Evolutionary conservation across 495 filamentous ascomycete species (phyloP).

Genomic region (Zalerion maritima): DNA sequence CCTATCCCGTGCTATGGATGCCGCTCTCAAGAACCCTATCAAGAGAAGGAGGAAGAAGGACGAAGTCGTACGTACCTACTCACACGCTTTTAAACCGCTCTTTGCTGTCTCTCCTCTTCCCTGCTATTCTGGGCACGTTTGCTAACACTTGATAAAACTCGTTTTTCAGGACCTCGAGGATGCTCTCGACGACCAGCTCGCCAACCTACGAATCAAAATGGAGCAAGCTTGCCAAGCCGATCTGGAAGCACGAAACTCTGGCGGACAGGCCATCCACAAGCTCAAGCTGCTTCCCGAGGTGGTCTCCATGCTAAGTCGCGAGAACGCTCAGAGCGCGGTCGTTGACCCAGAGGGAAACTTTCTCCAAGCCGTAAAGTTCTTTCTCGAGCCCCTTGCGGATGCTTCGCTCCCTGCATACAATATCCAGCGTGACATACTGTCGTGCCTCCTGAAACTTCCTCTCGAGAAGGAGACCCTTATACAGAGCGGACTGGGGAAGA

Average conservation of each 20-base stretch:
- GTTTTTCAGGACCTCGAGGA: conserved; percentile 65
- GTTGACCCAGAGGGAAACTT: conserved; percentile 93
- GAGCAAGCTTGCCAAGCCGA: conserved; percentile 80
- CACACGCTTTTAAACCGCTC: not conserved
- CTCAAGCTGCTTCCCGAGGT: conserved; percentile 91
- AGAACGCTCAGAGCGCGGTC: conserved; percentile 62
- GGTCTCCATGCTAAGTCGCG: conserved; percentile 71
- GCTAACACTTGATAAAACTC: conserved; percentile 2
- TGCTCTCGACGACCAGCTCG: conserved; percentile 79
- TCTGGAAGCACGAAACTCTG: conserved; percentile 58
- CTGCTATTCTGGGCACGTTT: not conserved
- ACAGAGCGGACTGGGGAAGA: conserved; percentile 87
- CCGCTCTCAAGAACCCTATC: conserved; percentile 66
- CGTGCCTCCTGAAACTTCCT: conserved; percentile 59
- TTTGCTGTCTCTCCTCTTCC: not conserved
- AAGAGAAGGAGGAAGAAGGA: conserved; percentile 74
- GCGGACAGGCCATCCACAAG: conserved; percentile 77
- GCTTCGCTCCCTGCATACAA: conserved; percentile 88
- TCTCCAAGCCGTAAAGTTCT: conserved; percentile 86
- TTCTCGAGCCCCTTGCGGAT: conserved; percentile 89
- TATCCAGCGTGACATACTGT: conserved; percentile 90
- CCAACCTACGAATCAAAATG: conserved; percentile 78
- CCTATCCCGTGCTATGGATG: conserved; percentile 75
- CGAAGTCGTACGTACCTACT: conserved; percentile 54
- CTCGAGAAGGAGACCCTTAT: conserved; percentile 82